These are phyloP conservation scores for Picea abies DNA, from an alignment of 83 land plant species.

Conservation along the genomic window DNA sequence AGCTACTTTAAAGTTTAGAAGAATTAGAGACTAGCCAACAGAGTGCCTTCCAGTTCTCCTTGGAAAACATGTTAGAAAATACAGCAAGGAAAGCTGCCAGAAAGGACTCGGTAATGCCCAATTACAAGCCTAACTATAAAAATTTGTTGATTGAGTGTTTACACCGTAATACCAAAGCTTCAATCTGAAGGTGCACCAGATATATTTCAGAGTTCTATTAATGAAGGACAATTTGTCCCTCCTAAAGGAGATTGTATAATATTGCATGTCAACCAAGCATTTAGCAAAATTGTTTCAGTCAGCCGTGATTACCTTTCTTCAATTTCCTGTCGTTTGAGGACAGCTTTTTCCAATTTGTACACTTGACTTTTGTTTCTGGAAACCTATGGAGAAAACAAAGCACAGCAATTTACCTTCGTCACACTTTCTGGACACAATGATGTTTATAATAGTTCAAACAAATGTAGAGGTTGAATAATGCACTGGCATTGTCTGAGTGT, in stretches of 20 bases:
- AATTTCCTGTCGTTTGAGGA: constrained; percentile 27
- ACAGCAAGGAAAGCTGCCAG: not conserved
- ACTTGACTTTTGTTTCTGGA: constrained; percentile 31
- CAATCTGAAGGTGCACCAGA: not conserved
- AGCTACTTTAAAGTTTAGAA: not conserved
- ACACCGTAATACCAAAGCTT: not conserved
- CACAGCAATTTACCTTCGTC: not conserved
- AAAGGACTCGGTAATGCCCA: not conserved
- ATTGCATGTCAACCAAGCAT: not conserved
- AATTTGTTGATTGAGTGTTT: not conserved
- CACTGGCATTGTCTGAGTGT: not conserved
- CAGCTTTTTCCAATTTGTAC: constrained; percentile 35
- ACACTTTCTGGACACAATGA: constrained; percentile 4
- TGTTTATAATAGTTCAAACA: not conserved
- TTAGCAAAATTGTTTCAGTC: no score
- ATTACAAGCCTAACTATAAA: constrained; percentile 4
- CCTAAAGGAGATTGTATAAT: not conserved
- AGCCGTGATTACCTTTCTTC: constrained; percentile 39
- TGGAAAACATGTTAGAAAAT: not conserved
- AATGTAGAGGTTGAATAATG: no score
- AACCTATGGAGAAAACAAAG: constrained; percentile 42
- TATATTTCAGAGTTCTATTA: not conserved
- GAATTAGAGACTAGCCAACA: not conserved
- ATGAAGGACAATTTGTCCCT: not conserved
- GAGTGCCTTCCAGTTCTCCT: not conserved